Evolutionary conservation across 2,329 filamentous ascomycete species (phyloP).

Genomic region (Biscogniauxia sp.): DNA sequence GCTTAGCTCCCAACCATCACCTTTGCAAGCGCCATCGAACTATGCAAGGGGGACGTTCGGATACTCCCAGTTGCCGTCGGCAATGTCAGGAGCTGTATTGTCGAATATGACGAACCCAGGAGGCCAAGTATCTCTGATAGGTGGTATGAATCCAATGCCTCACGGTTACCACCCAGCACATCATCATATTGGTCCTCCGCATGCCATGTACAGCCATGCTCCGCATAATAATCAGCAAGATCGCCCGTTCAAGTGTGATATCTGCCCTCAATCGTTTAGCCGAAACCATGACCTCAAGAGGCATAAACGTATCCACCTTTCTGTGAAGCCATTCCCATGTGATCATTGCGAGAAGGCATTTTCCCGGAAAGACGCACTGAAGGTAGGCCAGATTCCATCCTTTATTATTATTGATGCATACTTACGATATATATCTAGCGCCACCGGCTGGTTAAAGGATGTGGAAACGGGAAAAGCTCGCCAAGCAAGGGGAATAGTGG

Average conservation of each 20-base stretch:
- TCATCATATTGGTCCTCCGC: constrained; percentile 44
- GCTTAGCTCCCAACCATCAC: constrained; percentile 34
- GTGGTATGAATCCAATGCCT: constrained; percentile 50
- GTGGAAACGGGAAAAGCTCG: neutral
- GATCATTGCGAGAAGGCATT: constrained; percentile 93
- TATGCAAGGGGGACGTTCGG: constrained; percentile 47
- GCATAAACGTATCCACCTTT: constrained; percentile 91
- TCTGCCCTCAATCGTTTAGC: constrained; percentile 91
- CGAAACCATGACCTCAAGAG: constrained; percentile 94
- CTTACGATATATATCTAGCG: neutral
- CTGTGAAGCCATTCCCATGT: constrained; percentile 94
- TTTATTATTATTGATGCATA: neutral
- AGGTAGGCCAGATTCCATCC: constrained; percentile 60
- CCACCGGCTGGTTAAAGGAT: neutral
- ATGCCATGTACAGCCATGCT: constrained; percentile 56
- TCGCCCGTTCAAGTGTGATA: constrained; percentile 90
- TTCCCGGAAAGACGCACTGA: constrained; percentile 91
- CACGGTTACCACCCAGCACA: constrained; percentile 51
- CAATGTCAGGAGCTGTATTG: constrained; percentile 67
- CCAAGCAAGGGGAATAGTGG: neutral
- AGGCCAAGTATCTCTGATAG: constrained; percentile 69
- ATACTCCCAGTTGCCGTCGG: constrained; percentile 48
- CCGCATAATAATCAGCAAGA: constrained; percentile 60
- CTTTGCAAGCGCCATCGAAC: constrained; percentile 55
- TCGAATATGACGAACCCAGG: constrained; percentile 76